Base-by-base conservation (phyloP, 2,329 filamentous ascomycete species). In the Davidsoniella virescens region DNA sequence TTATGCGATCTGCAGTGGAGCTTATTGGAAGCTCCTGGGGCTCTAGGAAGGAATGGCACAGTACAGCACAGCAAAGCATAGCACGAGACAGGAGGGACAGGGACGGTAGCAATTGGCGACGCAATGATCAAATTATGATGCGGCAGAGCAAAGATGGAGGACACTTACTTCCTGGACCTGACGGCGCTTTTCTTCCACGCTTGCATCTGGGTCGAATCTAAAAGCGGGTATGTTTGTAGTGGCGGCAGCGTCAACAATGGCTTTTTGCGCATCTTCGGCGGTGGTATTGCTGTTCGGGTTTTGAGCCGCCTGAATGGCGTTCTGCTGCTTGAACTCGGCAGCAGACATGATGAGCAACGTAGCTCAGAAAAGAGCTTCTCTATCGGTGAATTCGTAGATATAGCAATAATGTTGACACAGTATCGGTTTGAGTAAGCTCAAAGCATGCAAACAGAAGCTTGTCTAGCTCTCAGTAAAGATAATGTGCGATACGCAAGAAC, bases 171-270 rank as follows among this genome's bases (percentile, higher is more conserved):
- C 76, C 71, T 75, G 71, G 18, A 83, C 81, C 62, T 88, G 84
- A 29, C 82, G 82, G 54, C 76, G 81, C 70, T 98, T 98, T 64
- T 94, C 74, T 62, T 87, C 85, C 1, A 82, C 74, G 41, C 73
- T 81, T 40, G 87, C 88, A 69, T 94, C 68, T 1, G 92, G 87
- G 61, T 98, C 76, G 67, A 96, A 98, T 55, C 80, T 76, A 62
- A 84, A 92, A 55, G 87, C 88, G 26, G 81, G 69, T 20, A 83
- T 77, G 40, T 92, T 92, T 10, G 82, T 85, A 59, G 83, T 82
- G 60, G 73, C 78, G 57, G 85, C 86, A 63, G 94, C 80, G 49
- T 84, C 71, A 23, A 94, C 72, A 45, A 95, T 73, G 58, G 76
- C 76, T 57, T 76, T 72, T 66, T 94, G 75, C 29, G 84, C 84